Base-by-base conservation (phyloP, 306 rosid species). In the Vachellia collinsii region DNA sequence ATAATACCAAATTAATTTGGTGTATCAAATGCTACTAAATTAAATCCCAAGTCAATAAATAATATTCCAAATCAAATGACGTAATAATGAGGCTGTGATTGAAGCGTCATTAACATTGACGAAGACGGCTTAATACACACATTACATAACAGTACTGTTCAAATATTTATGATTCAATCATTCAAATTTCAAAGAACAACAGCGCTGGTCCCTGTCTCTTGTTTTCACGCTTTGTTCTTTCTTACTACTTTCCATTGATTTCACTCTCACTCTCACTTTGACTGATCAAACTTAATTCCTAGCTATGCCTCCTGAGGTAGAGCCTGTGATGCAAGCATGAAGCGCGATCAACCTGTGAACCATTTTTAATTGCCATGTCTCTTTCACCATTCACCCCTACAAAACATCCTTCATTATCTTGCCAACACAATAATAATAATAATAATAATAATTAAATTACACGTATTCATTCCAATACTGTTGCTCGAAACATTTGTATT, bases 251-350 rank as follows among this genome's bases (percentile, higher is more conserved):
- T n/a, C 8, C 1, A 17, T 46, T 23, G 0, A 11, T 54, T 14
- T 77, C 25, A 29, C 29, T 29, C 11, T 58, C 63, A 74, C 17
- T 84, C 76, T 67, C 54, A 65, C 70, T 53, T n/a, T 73, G 83
- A 81, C 83, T 51, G 71, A 70, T 50, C 44, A 50, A 41, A 22
- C 58, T 77, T 77, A 47, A 81, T 4, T 53, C 25, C 46, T 64
- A 17, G 29, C 66, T n/a, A 12, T 66, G 46, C 62, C 68, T 23
- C 71, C 14, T 50, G 34, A 25, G 68, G 44, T 10, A 65, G 62
- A 3, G 59, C 19, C 16, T 9, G 37, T 84, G 77, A 77, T 77
- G 87, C 64, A 77, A 72, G 82, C 74, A 66, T 72, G 82, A 76
- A 67, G 79, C 67, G 77, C 72, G 11, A 64, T 37, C 7, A 19